These are phyloP conservation scores for Teunomyces tritomae DNA, from an alignment of 805 yeast genomes.

Conservation along the genomic window DNA sequence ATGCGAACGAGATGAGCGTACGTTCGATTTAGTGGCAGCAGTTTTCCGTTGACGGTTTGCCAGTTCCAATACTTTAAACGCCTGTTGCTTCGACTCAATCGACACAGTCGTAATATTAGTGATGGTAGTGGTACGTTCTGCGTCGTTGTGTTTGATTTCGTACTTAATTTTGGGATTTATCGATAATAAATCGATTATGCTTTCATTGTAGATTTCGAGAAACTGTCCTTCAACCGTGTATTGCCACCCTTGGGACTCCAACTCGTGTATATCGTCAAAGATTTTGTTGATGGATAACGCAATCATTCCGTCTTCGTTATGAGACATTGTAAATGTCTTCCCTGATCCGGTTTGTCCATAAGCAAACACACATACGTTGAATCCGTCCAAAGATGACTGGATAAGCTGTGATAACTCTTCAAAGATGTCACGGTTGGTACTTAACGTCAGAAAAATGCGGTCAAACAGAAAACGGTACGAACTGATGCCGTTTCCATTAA, in stretches of 20 bases:
- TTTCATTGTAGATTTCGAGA: slow-evolving; percentile 87
- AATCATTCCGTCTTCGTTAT: slow-evolving; percentile 70
- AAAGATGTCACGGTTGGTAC: slow-evolving; percentile 64
- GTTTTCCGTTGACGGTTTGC: slow-evolving; percentile 69
- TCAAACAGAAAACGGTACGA: slow-evolving; percentile 64
- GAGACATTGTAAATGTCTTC: slow-evolving; percentile 87
- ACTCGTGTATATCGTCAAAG: slow-evolving; percentile 50
- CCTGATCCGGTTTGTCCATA: slow-evolving; percentile 96
- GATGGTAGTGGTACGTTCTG: slow-evolving; percentile 51
- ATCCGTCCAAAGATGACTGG: slow-evolving; percentile 78
- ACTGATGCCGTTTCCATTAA: slow-evolving; percentile 13
- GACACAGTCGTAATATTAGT: slow-evolving; percentile 54
- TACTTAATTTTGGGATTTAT: slow-evolving; percentile 34
- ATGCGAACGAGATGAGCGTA: slow-evolving; percentile 88
- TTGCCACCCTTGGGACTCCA: slow-evolving; percentile 59
- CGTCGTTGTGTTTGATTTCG: slow-evolving; percentile 71
- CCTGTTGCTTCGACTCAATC: slow-evolving; percentile 48
- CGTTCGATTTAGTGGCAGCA: slow-evolving; percentile 79
- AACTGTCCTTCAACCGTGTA: slow-evolving; percentile 69
- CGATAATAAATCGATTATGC: slow-evolving; percentile 63
- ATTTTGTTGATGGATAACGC: slow-evolving; percentile 72
- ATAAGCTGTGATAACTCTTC: slow-evolving; percentile 83
- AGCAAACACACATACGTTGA: slow-evolving; percentile 89
- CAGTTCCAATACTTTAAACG: slow-evolving; percentile 45
- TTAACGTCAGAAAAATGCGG: slow-evolving; percentile 59